Conservation (phyloP, 2,329 filamentous ascomycete genomes). For the Phyllosticta citrichinensis region DNA sequence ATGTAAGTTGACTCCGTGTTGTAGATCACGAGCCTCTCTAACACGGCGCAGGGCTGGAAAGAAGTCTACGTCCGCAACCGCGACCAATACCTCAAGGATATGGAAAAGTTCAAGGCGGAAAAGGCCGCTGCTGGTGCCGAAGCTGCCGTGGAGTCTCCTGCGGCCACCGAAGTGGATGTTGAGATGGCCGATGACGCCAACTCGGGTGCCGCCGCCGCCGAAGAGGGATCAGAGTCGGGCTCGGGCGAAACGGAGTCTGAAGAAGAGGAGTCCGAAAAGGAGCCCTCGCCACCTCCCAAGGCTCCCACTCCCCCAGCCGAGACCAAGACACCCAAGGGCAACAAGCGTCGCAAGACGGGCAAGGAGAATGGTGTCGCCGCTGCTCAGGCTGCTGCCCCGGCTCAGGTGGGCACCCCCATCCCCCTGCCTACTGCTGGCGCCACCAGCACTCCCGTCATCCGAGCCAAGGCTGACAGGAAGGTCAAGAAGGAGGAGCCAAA, state of each 20-base stretch:
- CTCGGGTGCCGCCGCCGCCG: neutral
- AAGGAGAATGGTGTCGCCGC: slow-evolving; percentile 7
- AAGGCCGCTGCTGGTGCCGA: neutral
- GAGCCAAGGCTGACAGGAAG: neutral
- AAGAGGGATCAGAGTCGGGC: neutral
- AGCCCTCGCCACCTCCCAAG: slow-evolving; percentile 7
- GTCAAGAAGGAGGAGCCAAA: slow-evolving; percentile 1
- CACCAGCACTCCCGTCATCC: neutral
- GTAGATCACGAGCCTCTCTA: neutral
- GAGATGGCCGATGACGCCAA: slow-evolving; percentile 6
- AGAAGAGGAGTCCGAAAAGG: slow-evolving; percentile 1
- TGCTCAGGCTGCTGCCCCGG: slow-evolving; percentile 1
- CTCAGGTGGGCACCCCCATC: slow-evolving; percentile 4
- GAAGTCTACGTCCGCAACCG: slow-evolving; percentile 2
- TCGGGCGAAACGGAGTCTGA: neutral
- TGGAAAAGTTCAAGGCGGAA: slow-evolving; percentile 3
- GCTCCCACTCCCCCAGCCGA: slow-evolving; percentile 7
- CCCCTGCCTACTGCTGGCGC: slow-evolving; percentile 1
- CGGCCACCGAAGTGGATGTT: neutral
- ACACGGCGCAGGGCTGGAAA: slow-evolving; percentile 4
- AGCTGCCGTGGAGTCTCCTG: neutral
- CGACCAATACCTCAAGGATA: slow-evolving; percentile 2
- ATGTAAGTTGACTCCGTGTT: slow-evolving; percentile 33
- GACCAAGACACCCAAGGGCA: slow-evolving; percentile 9
- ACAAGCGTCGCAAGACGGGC: slow-evolving; percentile 10